These are phyloP conservation scores for Albugo laibachii DNA, from an alignment of 352 stramenopile genomes.

Conservation along the genomic window DNA sequence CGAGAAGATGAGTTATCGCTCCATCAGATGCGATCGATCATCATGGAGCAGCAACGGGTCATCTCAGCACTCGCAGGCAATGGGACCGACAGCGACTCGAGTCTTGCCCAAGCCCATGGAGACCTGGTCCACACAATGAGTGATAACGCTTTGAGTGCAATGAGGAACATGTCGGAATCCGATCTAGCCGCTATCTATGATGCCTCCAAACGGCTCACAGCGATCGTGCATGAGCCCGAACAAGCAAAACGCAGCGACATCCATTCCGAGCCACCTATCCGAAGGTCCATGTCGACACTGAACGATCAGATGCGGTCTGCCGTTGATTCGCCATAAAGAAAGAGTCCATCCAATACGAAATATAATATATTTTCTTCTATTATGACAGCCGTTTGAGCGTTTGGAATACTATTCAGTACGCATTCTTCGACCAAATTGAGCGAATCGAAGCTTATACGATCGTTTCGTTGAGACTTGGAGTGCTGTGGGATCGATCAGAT, in stretches of 20 bases:
- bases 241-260: neutral
- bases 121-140: slow-evolving; percentile 37
- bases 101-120: slow-evolving; percentile 17
- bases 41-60: slow-evolving; percentile 58
- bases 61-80: slow-evolving; percentile 37
- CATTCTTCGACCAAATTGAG: no score
- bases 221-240: slow-evolving; percentile 17
- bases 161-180: slow-evolving; percentile 49
- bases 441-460: neutral
- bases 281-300: neutral
- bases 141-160: slow-evolving; percentile 35
- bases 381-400: no score
- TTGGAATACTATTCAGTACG: no score
- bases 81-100: slow-evolving; percentile 34
- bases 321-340: no score
- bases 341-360: no score
- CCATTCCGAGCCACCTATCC: neutral
- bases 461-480: neutral
- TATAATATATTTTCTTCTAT: no score
- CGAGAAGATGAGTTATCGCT: slow-evolving; percentile 45
- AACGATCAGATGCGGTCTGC: no score
- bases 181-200: slow-evolving; percentile 40
- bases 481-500: neutral
- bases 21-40: slow-evolving; percentile 59
- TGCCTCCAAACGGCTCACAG: slow-evolving; percentile 32